These are phyloP conservation scores for Actinomortierella wolfii DNA, from an alignment of 371 early-diverging fungal genomes.

Conservation along the genomic window DNA sequence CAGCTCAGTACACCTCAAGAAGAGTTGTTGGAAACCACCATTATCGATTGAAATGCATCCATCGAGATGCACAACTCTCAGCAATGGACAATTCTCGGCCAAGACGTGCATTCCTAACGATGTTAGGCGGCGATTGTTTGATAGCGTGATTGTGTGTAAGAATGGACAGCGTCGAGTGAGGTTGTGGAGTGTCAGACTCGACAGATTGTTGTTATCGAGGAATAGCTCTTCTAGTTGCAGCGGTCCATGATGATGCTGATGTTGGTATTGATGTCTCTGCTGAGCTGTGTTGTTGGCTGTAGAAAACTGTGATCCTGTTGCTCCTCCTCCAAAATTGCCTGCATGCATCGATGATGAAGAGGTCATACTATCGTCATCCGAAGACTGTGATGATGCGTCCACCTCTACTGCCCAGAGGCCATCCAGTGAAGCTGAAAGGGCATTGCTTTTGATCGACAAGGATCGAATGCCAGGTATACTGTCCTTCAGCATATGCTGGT, in stretches of 20 bases:
- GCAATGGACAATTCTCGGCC: conserved; percentile 3
- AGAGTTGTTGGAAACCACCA: neutral
- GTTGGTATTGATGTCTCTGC: too few relatives aligned
- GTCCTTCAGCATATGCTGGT: too few relatives aligned
- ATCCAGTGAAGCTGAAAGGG: too few relatives aligned
- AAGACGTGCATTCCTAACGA: neutral
- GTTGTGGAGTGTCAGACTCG: neutral
- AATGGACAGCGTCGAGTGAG: conserved; percentile 4
- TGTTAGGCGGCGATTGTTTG: neutral
- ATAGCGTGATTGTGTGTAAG: neutral
- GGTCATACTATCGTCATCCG: too few relatives aligned
- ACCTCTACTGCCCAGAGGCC: too few relatives aligned
- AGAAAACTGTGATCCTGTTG: too few relatives aligned
- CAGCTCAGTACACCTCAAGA: neutral
- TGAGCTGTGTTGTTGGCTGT: too few relatives aligned
- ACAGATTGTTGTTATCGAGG: neutral
- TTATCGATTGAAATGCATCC: conserved; percentile 6
- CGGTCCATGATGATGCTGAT: neutral
- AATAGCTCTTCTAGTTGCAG: neutral
- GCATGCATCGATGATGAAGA: too few relatives aligned
- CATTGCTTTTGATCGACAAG: neutral
- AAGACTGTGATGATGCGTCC: too few relatives aligned
- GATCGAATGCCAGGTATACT: conserved; percentile 1
- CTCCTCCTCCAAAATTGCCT: neutral
- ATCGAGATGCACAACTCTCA: neutral